Evolutionary conservation across 805 yeast genomes (phyloP).

Genomic region (Candida coquimbonensis): DNA sequence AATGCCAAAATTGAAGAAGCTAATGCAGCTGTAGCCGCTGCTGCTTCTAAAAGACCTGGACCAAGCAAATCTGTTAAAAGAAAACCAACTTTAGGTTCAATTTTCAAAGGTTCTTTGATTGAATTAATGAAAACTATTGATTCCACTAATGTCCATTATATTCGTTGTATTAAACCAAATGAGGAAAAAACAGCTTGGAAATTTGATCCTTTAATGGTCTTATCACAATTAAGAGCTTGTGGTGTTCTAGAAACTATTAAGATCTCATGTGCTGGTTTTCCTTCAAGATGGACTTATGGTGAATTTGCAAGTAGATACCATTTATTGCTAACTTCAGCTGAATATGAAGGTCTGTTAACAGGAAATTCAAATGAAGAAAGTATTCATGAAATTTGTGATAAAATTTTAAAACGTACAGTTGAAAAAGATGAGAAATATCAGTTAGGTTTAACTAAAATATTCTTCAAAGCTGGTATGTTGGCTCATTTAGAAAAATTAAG

Average conservation of each 20-base stretch:
- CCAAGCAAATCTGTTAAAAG: slow-evolving; percentile 42
- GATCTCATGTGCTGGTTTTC: slow-evolving; percentile 97
- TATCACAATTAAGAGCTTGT: slow-evolving; percentile 93
- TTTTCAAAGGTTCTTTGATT: slow-evolving; percentile 85
- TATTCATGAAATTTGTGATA: slow-evolving; percentile 57
- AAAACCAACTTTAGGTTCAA: slow-evolving; percentile 92
- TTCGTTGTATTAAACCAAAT: slow-evolving; percentile 95
- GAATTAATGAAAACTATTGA: slow-evolving; percentile 90
- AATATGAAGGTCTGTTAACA: slow-evolving; percentile 57
- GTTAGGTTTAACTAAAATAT: slow-evolving; percentile 87
- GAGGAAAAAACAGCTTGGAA: slow-evolving; percentile 93
- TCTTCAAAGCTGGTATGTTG: slow-evolving; percentile 94
- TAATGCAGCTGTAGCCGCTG: slow-evolving; percentile 17
- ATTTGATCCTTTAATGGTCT: slow-evolving; percentile 90
- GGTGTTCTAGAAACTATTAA: slow-evolving; percentile 97
- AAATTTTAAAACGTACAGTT: slow-evolving; percentile 58
- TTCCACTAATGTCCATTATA: slow-evolving; percentile 93
- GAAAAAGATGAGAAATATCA: slow-evolving; percentile 69
- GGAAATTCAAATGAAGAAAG: slow-evolving; percentile 45
- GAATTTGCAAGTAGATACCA: slow-evolving; percentile 90
- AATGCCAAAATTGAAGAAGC: slow-evolving; percentile 27
- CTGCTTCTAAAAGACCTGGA: slow-evolving; percentile 29
- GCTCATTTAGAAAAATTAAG: slow-evolving; percentile 85
- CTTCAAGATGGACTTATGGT: slow-evolving; percentile 90
- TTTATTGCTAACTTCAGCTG: slow-evolving; percentile 64